Percentiles rank a stretch among this genome's conserved stretches.
These are phyloP conservation scores for Starmerella bacillaris DNA, from an alignment of 805 yeast species.

Conservation along the genomic window DNA sequence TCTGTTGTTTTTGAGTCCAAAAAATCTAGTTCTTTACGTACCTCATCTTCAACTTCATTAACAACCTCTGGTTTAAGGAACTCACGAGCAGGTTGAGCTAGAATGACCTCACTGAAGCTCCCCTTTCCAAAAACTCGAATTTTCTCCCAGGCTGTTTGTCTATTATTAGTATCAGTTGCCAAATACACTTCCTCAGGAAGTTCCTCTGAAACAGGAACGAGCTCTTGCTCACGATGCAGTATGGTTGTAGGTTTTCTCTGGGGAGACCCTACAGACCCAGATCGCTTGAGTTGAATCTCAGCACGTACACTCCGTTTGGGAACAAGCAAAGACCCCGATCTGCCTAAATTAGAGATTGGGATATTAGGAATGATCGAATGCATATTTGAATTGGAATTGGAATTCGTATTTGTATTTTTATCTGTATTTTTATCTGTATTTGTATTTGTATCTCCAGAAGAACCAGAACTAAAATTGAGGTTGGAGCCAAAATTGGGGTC, in stretches of 20 bases:
- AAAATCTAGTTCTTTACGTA: slow-evolving; percentile 3
- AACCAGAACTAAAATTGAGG: background rate
- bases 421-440: background rate
- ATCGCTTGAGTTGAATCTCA: slow-evolving; percentile 6
- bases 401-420: background rate
- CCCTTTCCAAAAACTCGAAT: slow-evolving; percentile 25
- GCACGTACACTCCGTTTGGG: slow-evolving; percentile 11
- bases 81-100: slow-evolving; percentile 22
- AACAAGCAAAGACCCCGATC: slow-evolving; percentile 9
- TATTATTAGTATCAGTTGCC: slow-evolving; percentile 5
- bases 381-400: no score
- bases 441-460: background rate
- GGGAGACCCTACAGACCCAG: slow-evolving; percentile 15
- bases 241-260: slow-evolving; percentile 15
- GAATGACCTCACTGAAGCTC: slow-evolving; percentile 26
- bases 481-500: no score
- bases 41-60: slow-evolving; percentile 2
- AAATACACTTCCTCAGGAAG: slow-evolving; percentile 14
- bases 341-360: background rate
- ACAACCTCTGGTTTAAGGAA: slow-evolving; percentile 20
- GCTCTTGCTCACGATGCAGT: slow-evolving; percentile 13
- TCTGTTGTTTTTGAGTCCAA: background rate
- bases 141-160: slow-evolving; percentile 11
- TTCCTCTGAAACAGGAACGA: slow-evolving; percentile 4
- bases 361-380: no score